phyloP scores from a whole-genome alignment of 441 rosid species.

The Gossypium schwendimanii region DNA sequence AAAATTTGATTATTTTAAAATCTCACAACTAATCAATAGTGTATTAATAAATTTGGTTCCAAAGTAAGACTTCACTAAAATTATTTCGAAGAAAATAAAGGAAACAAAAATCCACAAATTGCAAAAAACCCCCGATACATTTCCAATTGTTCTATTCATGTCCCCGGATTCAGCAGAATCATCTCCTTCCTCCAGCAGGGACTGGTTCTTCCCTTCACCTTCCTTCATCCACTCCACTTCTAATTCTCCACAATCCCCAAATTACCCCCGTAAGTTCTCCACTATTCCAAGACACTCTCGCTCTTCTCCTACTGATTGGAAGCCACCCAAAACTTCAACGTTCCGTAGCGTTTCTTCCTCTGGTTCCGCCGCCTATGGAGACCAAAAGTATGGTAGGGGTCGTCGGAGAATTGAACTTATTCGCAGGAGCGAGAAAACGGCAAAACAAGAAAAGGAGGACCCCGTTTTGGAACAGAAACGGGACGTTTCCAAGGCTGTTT shows the following conservation, averaged over 20 bases:
- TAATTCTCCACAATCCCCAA: conserved; percentile 18
- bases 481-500: neutral
- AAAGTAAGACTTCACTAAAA: neutral
- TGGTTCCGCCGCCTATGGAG: conserved; percentile 16
- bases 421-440: conserved; percentile 4
- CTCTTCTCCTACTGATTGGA: conserved; percentile 16
- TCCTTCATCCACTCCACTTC: conserved; percentile 31
- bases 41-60: neutral
- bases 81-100: neutral
- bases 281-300: conserved; percentile 24
- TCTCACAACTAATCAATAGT: neutral
- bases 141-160: conserved; percentile 25
- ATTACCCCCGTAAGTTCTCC: conserved; percentile 35
- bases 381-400: conserved; percentile 21
- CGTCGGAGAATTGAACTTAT: conserved; percentile 31
- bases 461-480: conserved; percentile 6
- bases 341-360: conserved; percentile 19
- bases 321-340: conserved; percentile 11
- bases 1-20: neutral
- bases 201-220: conserved; percentile 68
- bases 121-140: neutral
- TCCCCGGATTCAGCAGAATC: conserved; percentile 29
- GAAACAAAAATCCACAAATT: neutral
- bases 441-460: conserved; percentile 15
- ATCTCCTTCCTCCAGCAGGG: conserved; percentile 32